Evolutionary conservation across 2,329 filamentous ascomycete genomes (phyloP).

Genomic region (Trichoderma brevicompactum): DNA sequence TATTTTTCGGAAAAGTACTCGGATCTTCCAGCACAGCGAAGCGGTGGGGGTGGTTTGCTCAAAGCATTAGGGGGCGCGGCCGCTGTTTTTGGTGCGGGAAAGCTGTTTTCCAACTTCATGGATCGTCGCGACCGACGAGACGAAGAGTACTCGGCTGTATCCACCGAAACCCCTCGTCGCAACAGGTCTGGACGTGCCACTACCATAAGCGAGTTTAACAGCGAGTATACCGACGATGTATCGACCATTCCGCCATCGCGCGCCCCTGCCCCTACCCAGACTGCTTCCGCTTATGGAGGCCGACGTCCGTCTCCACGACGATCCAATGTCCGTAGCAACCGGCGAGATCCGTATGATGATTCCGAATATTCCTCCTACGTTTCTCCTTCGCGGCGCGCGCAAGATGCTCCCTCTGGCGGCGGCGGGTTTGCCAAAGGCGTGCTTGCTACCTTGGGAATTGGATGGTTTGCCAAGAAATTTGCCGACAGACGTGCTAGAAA

Average conservation of each 20-base stretch:
- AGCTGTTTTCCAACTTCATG: slow-evolving; percentile 62
- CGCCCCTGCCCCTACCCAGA: slow-evolving; percentile 50
- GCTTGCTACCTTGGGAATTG: slow-evolving; percentile 66
- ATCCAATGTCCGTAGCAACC: slow-evolving; percentile 47
- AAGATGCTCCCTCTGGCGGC: slow-evolving; percentile 48
- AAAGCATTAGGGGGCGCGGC: slow-evolving; percentile 64
- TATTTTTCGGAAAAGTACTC: slow-evolving; percentile 70
- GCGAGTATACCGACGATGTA: slow-evolving; percentile 51
- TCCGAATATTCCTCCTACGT: slow-evolving; percentile 65
- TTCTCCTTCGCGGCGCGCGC: slow-evolving; percentile 62
- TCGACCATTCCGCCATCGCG: slow-evolving; percentile 55
- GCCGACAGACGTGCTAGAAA: slow-evolving; percentile 56
- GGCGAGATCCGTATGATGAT: slow-evolving; percentile 52
- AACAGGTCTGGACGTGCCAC: slow-evolving; percentile 45
- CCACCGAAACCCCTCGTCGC: slow-evolving; percentile 63
- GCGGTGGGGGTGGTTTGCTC: slow-evolving; percentile 60
- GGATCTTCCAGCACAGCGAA: slow-evolving; percentile 47
- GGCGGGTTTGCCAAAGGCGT: slow-evolving; percentile 61
- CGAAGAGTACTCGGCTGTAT: slow-evolving; percentile 66
- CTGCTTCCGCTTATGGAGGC: slow-evolving; percentile 51
- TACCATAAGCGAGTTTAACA: slow-evolving; percentile 56
- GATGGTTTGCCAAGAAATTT: slow-evolving; percentile 70
- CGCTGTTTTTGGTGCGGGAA: slow-evolving; percentile 65
- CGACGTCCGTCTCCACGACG: slow-evolving; percentile 54
- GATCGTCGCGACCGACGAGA: slow-evolving; percentile 58